Conservation (phyloP, 2,329 filamentous ascomycete species). For the Ophiostoma fasciatum region DNA sequence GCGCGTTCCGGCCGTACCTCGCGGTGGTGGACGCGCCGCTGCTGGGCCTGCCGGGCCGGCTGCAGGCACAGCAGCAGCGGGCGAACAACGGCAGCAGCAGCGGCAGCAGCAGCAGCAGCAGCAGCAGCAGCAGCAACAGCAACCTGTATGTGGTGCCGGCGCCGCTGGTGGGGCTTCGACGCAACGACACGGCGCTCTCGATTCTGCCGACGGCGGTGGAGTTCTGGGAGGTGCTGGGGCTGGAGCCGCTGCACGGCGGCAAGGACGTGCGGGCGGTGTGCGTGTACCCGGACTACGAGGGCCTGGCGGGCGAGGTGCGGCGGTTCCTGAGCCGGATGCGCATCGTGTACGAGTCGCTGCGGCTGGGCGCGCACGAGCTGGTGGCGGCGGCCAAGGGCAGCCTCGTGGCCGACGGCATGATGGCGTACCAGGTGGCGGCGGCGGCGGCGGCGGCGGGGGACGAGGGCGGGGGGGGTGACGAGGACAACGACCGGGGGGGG, state of each 20-base stretch:
- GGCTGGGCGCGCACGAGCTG: conserved; percentile 50
- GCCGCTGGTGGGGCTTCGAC: conserved; percentile 58
- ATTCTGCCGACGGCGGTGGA: conserved; percentile 58
- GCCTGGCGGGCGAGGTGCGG: conserved; percentile 43
- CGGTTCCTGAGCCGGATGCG: conserved; percentile 54
- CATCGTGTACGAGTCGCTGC: conserved; percentile 58
- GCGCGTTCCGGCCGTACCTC: conserved; percentile 33
- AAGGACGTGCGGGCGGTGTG: conserved; percentile 62
- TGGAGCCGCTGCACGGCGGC: conserved; percentile 53
- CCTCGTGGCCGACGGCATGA: conserved; percentile 30
- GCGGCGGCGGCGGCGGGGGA: no score
- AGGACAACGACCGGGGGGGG: no score
- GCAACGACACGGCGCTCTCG: conserved; percentile 54
- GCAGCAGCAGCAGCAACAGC: conserved; percentile 12
- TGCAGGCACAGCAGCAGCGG: conserved; percentile 37
- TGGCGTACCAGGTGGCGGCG: conserved; percentile 22
- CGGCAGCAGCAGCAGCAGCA: no score
- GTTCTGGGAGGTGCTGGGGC: conserved; percentile 71
- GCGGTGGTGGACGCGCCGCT: conserved; percentile 44
- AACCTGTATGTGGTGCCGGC: conserved; percentile 48
- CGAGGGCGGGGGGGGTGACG: no score
- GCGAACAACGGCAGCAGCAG: no score
- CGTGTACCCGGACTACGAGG: conserved; percentile 51
- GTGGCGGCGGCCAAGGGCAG: conserved; percentile 26
- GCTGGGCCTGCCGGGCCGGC: conserved; percentile 33